phyloP scores from a whole-genome alignment of 2,329 filamentous ascomycete genomes.

The Colletotrichum tamarilloi region DNA sequence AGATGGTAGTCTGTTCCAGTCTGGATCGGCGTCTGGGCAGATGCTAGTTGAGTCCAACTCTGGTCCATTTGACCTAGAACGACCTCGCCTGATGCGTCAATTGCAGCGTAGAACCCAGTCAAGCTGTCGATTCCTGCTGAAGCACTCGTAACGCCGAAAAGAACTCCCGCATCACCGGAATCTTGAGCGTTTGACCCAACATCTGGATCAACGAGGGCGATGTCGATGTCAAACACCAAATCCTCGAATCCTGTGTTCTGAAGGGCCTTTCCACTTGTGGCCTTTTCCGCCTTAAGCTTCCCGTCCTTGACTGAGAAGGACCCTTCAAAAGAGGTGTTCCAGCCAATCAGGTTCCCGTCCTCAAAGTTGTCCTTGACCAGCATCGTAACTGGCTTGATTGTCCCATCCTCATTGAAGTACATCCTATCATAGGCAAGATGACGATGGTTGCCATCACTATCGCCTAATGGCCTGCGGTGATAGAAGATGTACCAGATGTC shows the following conservation, averaged over 20 bases:
- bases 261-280: constrained; percentile 14
- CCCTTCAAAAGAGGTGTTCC: too few relatives aligned
- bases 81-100: neutral
- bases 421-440: constrained; percentile 60
- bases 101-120: neutral
- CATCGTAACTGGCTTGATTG: constrained; percentile 56
- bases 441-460: constrained; percentile 45
- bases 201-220: constrained; percentile 33
- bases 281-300: too few relatives aligned
- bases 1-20: neutral
- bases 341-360: too few relatives aligned
- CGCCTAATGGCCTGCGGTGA: too few relatives aligned
- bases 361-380: constrained; percentile 51
- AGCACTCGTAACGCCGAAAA: constrained; percentile 47
- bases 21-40: neutral
- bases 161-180: constrained; percentile 45
- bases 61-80: neutral
- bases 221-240: constrained; percentile 44
- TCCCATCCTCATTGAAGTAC: constrained; percentile 56
- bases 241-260: constrained; percentile 51
- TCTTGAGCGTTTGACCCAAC: constrained; percentile 3
- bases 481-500: too few relatives aligned
- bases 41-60: neutral
- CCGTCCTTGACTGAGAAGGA: too few relatives aligned
- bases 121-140: neutral